Evolutionary conservation across 2,329 filamentous ascomycete species (phyloP), one percentile per base, ranked within the genome.

Genomic region (Aspergillus japonicus): DNA sequence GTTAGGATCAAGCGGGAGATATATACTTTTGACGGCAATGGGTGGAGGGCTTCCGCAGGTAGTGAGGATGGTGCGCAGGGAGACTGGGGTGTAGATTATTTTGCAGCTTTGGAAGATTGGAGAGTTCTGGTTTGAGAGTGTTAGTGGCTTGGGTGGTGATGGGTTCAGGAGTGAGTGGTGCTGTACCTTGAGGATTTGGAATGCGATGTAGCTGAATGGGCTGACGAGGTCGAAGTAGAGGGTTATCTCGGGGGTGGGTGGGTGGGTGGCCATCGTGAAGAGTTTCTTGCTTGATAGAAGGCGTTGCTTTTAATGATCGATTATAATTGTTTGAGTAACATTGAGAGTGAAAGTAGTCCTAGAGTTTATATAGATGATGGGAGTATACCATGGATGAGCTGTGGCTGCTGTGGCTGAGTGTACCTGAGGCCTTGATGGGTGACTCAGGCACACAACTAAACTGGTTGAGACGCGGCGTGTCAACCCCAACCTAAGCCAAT

Each of bases 131-230:
- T 7, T 31, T 16, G 23, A 14, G 23, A 16, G 4, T 42, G 21
- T 23, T 4, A 24, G 51, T 14, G 11, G 8, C 31, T 24, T 29
- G 24, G 24, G 8, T 3, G 16, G 3, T n/a, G 21, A 14, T 5
- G 16, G 21, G 21, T 21, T n/a, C 2, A 14, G n/a, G 29, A 14
- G 10, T 21, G 29, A 14, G 10, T 21, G 23, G 26, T 29, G n/a
- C 11, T 5, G 8, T 54, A 54, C 51, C 51, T 21, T 42, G 0
- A 54, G 33, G 10, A 54, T 19, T 24, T 54, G 39, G 10, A 26
- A 54, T 19, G 51, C 51, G 31, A 54, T 54, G 14, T 54, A 54
- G 39, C 51, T 54, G 51, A 54, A 54, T 42, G 51, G 51, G 42
- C 51, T 54, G 51, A 19, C 35, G 24, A 54, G 35, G 51, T 54